Percentiles rank a stretch among this genome's conserved stretches.
phyloP scores from a whole-genome alignment of 495 filamentous ascomycete species.

The Aspergillus coremiiformis region DNA sequence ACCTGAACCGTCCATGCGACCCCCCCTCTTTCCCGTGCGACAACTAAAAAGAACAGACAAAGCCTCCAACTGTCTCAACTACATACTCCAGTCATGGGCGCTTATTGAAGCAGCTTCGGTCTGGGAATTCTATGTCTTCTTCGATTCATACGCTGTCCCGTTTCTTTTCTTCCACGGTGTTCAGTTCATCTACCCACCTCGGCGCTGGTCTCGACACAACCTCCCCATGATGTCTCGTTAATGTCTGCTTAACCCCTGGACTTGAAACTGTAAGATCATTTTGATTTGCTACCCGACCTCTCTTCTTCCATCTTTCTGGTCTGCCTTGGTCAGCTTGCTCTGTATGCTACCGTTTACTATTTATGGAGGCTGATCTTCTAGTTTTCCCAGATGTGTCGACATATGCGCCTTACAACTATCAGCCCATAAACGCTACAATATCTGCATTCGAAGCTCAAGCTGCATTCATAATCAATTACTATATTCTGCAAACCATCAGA shows the following conservation, averaged over 20 bases:
- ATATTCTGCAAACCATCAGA: neutral
- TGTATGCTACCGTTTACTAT: neutral
- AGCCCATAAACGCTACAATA: slow-evolving; percentile 3
- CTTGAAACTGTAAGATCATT: neutral
- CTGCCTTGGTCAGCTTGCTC: neutral
- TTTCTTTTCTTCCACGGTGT: neutral
- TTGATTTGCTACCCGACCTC: neutral
- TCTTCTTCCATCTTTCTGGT: neutral
- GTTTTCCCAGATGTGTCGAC: slow-evolving; percentile 9
- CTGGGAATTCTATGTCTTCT: neutral
- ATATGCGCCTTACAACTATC: slow-evolving; percentile 6
- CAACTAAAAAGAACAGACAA: neutral
- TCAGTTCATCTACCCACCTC: neutral
- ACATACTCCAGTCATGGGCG: neutral
- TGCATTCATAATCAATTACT: neutral
- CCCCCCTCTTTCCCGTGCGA: no score
- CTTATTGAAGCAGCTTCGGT: neutral
- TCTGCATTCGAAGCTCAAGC: neutral
- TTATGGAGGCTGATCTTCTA: slow-evolving; percentile 1
- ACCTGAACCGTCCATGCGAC: neutral
- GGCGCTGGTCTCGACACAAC: neutral
- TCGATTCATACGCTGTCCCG: neutral
- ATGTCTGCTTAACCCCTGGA: neutral
- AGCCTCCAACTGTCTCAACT: neutral
- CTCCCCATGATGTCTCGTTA: neutral